Conservation (phyloP, 1,139 yeast genomes). For the Nakaseomyces bracarensis region DNA sequence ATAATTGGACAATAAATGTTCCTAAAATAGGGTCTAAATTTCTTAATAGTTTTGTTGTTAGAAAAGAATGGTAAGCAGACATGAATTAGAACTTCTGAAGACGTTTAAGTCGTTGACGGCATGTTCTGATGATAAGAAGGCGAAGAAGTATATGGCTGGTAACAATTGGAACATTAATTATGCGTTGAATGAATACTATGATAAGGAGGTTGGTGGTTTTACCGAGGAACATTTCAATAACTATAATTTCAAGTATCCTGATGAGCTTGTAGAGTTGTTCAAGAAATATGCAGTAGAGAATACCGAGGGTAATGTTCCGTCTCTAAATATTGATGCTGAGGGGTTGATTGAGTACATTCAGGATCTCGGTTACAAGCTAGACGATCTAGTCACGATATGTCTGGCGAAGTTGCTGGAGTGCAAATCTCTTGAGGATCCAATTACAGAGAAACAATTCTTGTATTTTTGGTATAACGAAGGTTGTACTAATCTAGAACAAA, state of each 20-base stretch:
- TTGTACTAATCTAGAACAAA: constrained; percentile 37
- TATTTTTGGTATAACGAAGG: constrained; percentile 24
- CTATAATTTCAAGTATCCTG: constrained; percentile 15
- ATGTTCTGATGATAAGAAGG: constrained; percentile 16
- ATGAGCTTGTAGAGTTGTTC: constrained; percentile 17
- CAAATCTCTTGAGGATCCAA: constrained; percentile 15
- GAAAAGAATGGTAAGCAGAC: constrained; percentile 5
- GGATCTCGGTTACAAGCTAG: constrained; percentile 64
- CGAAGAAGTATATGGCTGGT: constrained; percentile 20
- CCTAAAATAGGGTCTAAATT: too few relatives aligned
- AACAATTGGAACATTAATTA: constrained; percentile 28
- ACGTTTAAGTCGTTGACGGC: constrained; percentile 22
- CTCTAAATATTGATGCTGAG: constrained; percentile 49
- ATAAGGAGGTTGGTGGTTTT: constrained; percentile 23
- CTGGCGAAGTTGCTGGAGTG: constrained; percentile 57
- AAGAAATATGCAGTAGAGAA: constrained; percentile 27
- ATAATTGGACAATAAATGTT: too few relatives aligned
- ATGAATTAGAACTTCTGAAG: constrained; percentile 10
- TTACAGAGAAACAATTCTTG: constrained; percentile 26
- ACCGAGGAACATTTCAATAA: constrained; percentile 7
- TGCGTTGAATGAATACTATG: constrained; percentile 30
- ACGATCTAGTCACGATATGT: constrained; percentile 61
- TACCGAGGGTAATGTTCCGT: constrained; percentile 17
- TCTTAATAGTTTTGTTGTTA: too few relatives aligned
- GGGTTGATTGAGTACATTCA: constrained; percentile 64